Evolutionary conservation across 2,329 filamentous ascomycete genomes (phyloP), one percentile per base, ranked within the genome.

Genomic region (Microcyclospora pomicola): DNA sequence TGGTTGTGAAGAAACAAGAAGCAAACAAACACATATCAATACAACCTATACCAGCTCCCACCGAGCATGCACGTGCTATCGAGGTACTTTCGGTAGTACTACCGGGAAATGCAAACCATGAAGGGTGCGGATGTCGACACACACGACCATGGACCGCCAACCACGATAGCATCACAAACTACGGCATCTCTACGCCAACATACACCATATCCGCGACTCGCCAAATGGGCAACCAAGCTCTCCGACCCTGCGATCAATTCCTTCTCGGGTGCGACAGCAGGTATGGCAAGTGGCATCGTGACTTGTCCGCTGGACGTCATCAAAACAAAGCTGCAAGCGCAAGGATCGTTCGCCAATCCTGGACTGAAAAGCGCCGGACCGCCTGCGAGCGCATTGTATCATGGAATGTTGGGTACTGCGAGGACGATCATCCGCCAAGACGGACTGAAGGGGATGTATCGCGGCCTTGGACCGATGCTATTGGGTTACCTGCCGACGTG

Each of bases 261-360:
- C 45, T 69, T 95, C 40, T 80, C 85, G 32, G 91, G 91, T 39
- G 88, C 87, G 35, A 71, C 84, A 41, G 88, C 87, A 36, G 91
- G 91, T 35, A 84, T 96, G 53, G 86, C 85, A 15, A 94, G 87
- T 6, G 91, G 91, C 36, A 75, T 98, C 39, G 83, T 95, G 47
- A 96, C 88, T 37, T 98, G 91, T 59, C 91, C 91, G 31, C 77
- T 98, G 50, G 91, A 98, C 68, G 91, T 98, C 45, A 96, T 98
- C 63, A 98, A 98, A 68, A 98, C 91, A 33, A 96, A 95, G 62
- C 65, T 98, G 43, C 91, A 98, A 60, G 88, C 87, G 12, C 91
- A 96, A 59, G 88, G 88, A 46, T 83, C 85, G 14, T 92, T 93
- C 60, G 49, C 71, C 64, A 50, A 67, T 61, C 38, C 42, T 5